These are phyloP conservation scores for Podospora sp. DNA, from an alignment of 495 filamentous ascomycete genomes.

Conservation along the genomic window DNA sequence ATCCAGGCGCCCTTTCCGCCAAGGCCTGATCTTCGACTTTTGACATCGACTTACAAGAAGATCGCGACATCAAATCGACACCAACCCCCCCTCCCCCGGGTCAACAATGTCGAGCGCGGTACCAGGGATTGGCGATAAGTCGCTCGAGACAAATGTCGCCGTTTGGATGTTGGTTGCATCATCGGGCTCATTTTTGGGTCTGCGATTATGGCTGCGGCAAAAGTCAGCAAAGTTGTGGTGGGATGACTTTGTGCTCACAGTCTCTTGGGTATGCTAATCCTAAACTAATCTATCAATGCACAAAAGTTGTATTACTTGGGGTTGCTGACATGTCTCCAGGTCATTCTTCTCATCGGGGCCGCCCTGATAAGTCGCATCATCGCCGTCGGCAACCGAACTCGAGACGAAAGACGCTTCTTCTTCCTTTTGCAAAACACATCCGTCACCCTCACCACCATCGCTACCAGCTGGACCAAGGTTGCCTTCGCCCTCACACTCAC, in stretches of 20 bases:
- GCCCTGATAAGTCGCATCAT: conserved; percentile 23
- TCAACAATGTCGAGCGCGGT: background rate
- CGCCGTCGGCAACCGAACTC: conserved; percentile 18
- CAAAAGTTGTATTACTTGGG: background rate
- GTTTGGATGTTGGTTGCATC: conserved; percentile 21
- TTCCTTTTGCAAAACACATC: conserved; percentile 26
- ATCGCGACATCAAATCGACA: background rate
- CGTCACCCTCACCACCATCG: conserved; percentile 19
- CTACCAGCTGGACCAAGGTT: conserved; percentile 26
- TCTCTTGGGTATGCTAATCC: conserved; percentile 29
- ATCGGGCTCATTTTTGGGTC: conserved; percentile 20
- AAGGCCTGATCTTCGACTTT: background rate
- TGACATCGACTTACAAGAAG: background rate
- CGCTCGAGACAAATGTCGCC: conserved; percentile 22
- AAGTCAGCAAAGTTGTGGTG: conserved; percentile 22
- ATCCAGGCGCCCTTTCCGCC: background rate
- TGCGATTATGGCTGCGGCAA: conserved; percentile 23
- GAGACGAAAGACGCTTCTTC: conserved; percentile 12
- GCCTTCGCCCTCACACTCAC: conserved; percentile 27
- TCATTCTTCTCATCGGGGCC: conserved; percentile 18
- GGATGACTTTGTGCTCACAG: conserved; percentile 21
- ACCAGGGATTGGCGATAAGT: background rate
- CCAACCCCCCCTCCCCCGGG: background rate
- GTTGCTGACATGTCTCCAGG: background rate
- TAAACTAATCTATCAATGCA: too few relatives aligned